These are phyloP conservation scores for Arthrobotrys entomopaga DNA, from an alignment of 2,329 filamentous ascomycete species.

Conservation along the genomic window DNA sequence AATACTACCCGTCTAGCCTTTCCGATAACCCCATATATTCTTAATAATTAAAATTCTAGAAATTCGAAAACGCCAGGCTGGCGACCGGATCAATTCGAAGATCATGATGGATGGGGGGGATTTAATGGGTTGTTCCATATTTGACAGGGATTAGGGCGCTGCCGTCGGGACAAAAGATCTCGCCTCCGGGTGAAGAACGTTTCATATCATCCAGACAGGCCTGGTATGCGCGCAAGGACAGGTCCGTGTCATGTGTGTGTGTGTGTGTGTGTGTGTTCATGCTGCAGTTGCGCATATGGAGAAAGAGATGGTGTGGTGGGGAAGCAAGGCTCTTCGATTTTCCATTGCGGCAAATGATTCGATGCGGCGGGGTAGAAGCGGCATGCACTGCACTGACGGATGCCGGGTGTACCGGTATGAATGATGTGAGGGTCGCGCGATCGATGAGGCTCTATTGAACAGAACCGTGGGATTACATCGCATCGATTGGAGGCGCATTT, in stretches of 20 bases:
- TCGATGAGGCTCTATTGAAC: too few relatives aligned
- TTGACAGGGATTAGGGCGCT: slow-evolving; percentile 46
- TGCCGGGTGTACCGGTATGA: too few relatives aligned
- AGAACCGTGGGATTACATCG: too few relatives aligned
- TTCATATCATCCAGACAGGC: slow-evolving; percentile 17
- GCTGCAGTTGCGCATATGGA: not conserved
- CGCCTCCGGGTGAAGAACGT: slow-evolving; percentile 53
- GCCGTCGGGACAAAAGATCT: slow-evolving; percentile 55
- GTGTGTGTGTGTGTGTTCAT: too few relatives aligned
- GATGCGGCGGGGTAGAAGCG: slow-evolving; percentile 15
- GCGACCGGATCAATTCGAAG: slow-evolving; percentile 50
- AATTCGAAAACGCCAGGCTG: slow-evolving; percentile 43
- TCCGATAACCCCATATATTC: slow-evolving; percentile 1
- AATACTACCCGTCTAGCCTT: not conserved
- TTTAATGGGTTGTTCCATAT: slow-evolving; percentile 35
- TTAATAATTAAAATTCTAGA: slow-evolving; percentile 45
- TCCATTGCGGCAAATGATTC: slow-evolving; percentile 11
- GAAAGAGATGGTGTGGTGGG: slow-evolving; percentile 21
- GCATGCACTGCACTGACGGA: not conserved
- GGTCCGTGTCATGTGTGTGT: not conserved
- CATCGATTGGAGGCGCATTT: too few relatives aligned
- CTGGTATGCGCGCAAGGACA: too few relatives aligned
- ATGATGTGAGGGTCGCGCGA: too few relatives aligned
- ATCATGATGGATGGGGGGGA: slow-evolving; percentile 13
- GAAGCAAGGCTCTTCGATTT: not conserved